Evolutionary conservation across 2,329 filamentous ascomycete genomes (phyloP).

Genomic region (Trichoderma hamatum): DNA sequence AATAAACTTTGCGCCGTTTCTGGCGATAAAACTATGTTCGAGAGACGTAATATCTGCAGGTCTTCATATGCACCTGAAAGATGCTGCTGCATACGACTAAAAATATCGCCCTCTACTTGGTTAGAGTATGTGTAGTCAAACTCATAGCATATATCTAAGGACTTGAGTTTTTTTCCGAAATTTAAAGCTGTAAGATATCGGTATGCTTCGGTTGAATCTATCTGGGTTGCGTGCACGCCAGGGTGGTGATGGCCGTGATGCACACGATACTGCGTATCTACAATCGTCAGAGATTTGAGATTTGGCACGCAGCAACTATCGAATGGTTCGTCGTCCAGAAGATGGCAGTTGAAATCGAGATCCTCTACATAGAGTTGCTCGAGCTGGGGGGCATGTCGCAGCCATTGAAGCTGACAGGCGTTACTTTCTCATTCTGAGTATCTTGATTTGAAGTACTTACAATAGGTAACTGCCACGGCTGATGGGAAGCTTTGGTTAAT

Average conservation of each 20-base stretch:
- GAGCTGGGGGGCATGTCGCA: conserved; percentile 6
- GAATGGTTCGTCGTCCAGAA: neutral
- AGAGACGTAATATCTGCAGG: conserved; percentile 38
- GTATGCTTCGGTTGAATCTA: neutral
- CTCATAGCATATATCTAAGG: conserved; percentile 39
- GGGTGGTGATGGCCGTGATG: neutral
- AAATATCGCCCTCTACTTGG: neutral
- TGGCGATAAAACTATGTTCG: conserved; percentile 34
- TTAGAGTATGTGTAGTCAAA: neutral
- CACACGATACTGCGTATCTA: neutral
- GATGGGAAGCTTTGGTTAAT: neutral
- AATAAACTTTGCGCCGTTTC: conserved; percentile 34
- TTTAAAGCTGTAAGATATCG: neutral
- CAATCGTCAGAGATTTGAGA: conserved; percentile 4
- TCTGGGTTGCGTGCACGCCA: neutral
- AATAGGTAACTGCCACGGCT: neutral
- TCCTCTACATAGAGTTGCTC: conserved; percentile 12
- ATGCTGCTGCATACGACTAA: neutral
- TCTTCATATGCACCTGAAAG: conserved; percentile 31
- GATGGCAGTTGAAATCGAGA: neutral
- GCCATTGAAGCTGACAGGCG: neutral
- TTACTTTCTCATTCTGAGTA: conserved; percentile 32
- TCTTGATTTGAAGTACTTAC: conserved; percentile 37
- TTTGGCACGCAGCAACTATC: neutral
- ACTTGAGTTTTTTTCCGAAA: conserved; percentile 33